phyloP scores from a whole-genome alignment of 1,139 yeast species.

The Zygosaccharomyces pseudobailii region DNA sequence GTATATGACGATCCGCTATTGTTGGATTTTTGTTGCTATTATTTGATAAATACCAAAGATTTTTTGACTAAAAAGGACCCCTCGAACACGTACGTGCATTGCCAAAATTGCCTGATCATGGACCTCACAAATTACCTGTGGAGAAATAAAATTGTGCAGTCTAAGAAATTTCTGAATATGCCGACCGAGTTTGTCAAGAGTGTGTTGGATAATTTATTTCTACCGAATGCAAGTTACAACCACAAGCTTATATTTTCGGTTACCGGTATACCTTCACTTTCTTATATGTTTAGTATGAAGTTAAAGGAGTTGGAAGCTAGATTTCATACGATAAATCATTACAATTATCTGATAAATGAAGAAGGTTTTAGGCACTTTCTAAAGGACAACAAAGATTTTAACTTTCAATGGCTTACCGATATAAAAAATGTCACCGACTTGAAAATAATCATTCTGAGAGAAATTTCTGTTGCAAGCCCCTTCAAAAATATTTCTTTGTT shows the following conservation, averaged over 20 bases:
- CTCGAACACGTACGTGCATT: slow-evolving; percentile 25
- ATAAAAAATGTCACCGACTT: slow-evolving; percentile 38
- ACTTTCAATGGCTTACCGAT: slow-evolving; percentile 17
- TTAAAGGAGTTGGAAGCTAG: slow-evolving; percentile 14
- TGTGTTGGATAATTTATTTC: slow-evolving; percentile 38
- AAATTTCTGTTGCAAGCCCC: slow-evolving; percentile 26
- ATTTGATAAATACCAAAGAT: slow-evolving; percentile 43
- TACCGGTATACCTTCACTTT: slow-evolving; percentile 52
- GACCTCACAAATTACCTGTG: slow-evolving; percentile 60
- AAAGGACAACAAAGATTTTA: slow-evolving; percentile 32
- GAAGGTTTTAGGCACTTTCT: slow-evolving; percentile 9
- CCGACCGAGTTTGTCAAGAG: slow-evolving; percentile 37
- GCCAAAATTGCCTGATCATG: slow-evolving; percentile 52
- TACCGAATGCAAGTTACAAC: slow-evolving; percentile 33
- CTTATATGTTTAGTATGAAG: slow-evolving; percentile 35
- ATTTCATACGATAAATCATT: slow-evolving; percentile 2
- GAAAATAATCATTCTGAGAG: slow-evolving; percentile 38
- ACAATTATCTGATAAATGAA: slow-evolving; percentile 6
- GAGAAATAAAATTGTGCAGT: slow-evolving; percentile 48
- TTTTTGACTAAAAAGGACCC: slow-evolving; percentile 27
- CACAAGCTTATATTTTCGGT: slow-evolving; percentile 45
- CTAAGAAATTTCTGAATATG: slow-evolving; percentile 39
- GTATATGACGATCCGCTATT: slow-evolving; percentile 24
- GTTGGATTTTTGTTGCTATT: slow-evolving; percentile 38
- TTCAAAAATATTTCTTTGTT: slow-evolving; percentile 44